These are phyloP conservation scores for Pyracantha coccinea DNA, from an alignment of 331 rosid species.

Conservation along the genomic window DNA sequence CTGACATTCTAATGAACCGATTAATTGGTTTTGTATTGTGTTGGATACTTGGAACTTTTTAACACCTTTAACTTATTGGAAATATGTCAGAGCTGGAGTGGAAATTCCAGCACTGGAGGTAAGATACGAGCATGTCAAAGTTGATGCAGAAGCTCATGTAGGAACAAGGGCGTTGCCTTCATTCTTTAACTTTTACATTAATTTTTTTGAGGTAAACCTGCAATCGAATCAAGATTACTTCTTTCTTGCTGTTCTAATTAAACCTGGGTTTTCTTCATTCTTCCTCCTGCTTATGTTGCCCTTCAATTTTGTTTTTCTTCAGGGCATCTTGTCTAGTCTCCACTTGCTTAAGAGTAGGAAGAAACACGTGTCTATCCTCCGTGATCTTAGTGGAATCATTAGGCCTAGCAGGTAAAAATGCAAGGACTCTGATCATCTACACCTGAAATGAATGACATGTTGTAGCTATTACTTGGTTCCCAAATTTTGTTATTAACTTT, in stretches of 20 bases:
- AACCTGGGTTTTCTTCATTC: no score
- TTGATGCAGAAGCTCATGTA: conserved; percentile 47
- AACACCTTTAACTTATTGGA: neutral
- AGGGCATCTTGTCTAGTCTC: conserved; percentile 41
- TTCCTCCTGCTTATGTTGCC: no score
- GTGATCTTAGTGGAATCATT: conserved; percentile 51
- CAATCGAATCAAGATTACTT: no score
- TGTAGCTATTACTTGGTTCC: neutral
- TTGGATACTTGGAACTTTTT: neutral
- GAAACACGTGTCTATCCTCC: conserved; percentile 40
- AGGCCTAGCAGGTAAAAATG: conserved; percentile 50
- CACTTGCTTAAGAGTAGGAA: conserved; percentile 40
- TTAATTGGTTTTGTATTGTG: neutral
- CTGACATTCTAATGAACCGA: neutral
- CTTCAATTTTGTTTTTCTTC: neutral
- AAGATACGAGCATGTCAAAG: conserved; percentile 45
- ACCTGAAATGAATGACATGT: neutral
- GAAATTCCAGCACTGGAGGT: conserved; percentile 63
- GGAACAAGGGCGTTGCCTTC: conserved; percentile 65
- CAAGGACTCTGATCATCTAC: neutral
- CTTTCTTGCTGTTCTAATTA: no score
- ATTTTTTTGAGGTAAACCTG: conserved; percentile 42
- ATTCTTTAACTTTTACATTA: conserved; percentile 26
- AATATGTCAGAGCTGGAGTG: conserved; percentile 55
- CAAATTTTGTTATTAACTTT: neutral